Conservation (phyloP, 176 grass and related monocot genomes). For the Coix lacrymajobi region DNA sequence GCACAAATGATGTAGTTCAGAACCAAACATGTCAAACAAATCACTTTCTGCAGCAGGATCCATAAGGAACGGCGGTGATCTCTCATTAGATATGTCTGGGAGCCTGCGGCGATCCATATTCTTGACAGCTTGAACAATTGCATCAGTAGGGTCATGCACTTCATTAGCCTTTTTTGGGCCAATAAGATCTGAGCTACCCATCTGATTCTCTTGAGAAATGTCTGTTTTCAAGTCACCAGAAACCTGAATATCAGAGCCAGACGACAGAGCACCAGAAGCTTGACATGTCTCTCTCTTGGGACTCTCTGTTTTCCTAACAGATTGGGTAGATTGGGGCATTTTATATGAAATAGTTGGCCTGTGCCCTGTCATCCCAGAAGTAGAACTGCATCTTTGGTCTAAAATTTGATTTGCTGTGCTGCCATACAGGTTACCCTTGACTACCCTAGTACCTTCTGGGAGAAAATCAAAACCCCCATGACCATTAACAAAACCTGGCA, state of each 20-base stretch:
- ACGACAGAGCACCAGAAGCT: slow-evolving; percentile 18
- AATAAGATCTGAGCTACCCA: slow-evolving; percentile 17
- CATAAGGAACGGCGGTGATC: slow-evolving; percentile 18
- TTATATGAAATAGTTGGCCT: slow-evolving; percentile 21
- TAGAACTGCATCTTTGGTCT: slow-evolving; percentile 31
- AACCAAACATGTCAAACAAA: slow-evolving; percentile 65
- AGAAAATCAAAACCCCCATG: slow-evolving; percentile 36
- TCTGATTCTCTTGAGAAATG: slow-evolving; percentile 27
- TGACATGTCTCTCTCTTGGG: slow-evolving; percentile 40
- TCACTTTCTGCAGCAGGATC: slow-evolving; percentile 49
- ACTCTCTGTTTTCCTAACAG: slow-evolving; percentile 25
- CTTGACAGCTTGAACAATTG: slow-evolving; percentile 30
- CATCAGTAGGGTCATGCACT: slow-evolving; percentile 23
- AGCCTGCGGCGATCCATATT: slow-evolving; percentile 35
- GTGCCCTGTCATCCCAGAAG: slow-evolving; percentile 31
- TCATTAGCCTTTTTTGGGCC: slow-evolving; percentile 33
- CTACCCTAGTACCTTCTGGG: slow-evolving; percentile 23
- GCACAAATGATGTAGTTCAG: slow-evolving; percentile 35
- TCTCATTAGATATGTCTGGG: slow-evolving; percentile 11
- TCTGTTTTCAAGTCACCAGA: slow-evolving; percentile 36
- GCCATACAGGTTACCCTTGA: slow-evolving; percentile 34
- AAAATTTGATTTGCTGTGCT: slow-evolving; percentile 20
- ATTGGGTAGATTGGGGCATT: slow-evolving; percentile 35
- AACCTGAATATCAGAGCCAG: slow-evolving; percentile 24
- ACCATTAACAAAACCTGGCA: slow-evolving; percentile 22